Base-by-base conservation (phyloP, 768 basidiomycete species). In the Suillus weaverae region DNA sequence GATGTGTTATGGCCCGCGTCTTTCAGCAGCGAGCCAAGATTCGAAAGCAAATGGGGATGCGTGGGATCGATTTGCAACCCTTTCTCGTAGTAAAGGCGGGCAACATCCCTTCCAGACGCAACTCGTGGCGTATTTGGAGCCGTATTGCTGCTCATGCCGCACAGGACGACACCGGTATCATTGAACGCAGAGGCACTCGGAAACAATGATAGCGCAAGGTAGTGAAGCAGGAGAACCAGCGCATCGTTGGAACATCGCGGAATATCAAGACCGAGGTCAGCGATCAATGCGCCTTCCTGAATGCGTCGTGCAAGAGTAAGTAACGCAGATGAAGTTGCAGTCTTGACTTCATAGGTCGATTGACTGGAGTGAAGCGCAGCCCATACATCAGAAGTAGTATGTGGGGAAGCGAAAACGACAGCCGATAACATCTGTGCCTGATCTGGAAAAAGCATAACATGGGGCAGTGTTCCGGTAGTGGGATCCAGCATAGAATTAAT, bases 21-120 rank as follows among this genome's bases (percentile, higher is more conserved):
- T 67, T 85, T 85, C 62, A 83, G 69, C 16, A 85, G 77, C 10
- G 83, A 83, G 5, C 84, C 84, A 32, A 83, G 72, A 66, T 85
- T 85, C 5, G 83, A 84, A 60, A 84, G 77, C 16, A 85, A 70
- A 66, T 84, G 82, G 39, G 84, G 83, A 63, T 85, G 83, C 1
- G 75, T 74, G 30, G 80, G 74, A 64, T 85, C 82, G 39, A 81
- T 69, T 64, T 76, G 73, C 59, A 85, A 72, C 3, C 84, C 84
- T 30, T 77, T 73, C 50, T 79, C 73, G 67, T 85, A 85, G 69
- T 81, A 85, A 50, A 77, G 63, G 41, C 78, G 71, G 5, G 84
- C 84, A 26, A 84, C 73, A 20, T 73, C 71, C 32, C 76, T 72
- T 4, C 78, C 74, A 50, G 61, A 77, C 4, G 67, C 54, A 43